These are phyloP conservation scores for Entonaema liquescens DNA, from an alignment of 495 filamentous ascomycete species.

Conservation along the genomic window DNA sequence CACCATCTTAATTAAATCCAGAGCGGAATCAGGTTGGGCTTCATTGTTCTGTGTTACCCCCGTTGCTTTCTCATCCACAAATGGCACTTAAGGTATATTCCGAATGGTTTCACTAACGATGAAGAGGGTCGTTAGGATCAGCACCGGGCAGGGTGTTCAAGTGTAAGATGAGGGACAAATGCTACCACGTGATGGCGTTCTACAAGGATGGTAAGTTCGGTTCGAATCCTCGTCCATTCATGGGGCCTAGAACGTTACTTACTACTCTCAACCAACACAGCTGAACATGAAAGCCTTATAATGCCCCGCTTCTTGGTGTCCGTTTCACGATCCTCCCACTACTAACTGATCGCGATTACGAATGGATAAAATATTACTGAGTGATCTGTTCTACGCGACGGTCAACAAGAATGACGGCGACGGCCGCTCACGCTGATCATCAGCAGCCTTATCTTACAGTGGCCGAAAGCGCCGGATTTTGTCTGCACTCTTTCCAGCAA, in stretches of 20 bases:
- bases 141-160: neutral
- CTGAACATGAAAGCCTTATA: neutral
- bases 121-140: neutral
- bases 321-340: neutral
- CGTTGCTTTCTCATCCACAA: neutral
- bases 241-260: too few species aligned
- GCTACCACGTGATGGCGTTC: neutral
- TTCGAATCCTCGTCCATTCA: neutral
- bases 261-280: too few species aligned
- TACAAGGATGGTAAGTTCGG: neutral
- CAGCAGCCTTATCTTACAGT: neutral
- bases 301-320: neutral
- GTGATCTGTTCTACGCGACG: neutral
- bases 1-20: neutral
- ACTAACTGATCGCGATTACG: neutral
- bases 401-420: neutral
- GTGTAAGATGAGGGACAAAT: neutral
- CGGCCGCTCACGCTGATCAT: neutral
- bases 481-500: slow-evolving; percentile 1
- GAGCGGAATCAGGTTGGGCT: neutral
- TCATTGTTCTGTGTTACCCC: neutral
- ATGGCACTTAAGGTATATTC: neutral
- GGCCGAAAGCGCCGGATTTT: neutral
- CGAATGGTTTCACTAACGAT: neutral
- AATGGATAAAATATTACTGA: neutral